Base-by-base conservation (phyloP, 108 stramenopile genomes). In the Nannochloropsis oceanica region DNA sequence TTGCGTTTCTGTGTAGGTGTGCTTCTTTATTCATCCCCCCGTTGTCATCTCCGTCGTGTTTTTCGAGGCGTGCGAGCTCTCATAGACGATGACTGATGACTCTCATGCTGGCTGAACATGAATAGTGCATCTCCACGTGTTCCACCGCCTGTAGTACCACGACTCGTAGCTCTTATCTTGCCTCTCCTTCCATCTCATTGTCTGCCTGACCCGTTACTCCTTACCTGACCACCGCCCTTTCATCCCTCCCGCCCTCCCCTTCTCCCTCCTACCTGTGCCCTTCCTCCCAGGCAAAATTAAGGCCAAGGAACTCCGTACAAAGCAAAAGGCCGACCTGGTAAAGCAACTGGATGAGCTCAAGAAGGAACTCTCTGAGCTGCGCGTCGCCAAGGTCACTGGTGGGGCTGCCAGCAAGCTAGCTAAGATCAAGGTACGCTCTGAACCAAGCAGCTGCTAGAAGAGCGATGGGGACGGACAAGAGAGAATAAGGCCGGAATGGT, bases 381-480 rank as follows among this genome's bases (percentile, higher is more conserved):
- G 95, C 85, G 97, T 98, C 26, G 97, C 97, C 86, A 95, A 99
- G 93, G 97, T 99, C 27, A 98, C 97, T 25, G 96, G 96, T 83
- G 96, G 97, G 43, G 97, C 98, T 22, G 96, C 96, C 26, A 94
- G 95, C 83, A 99, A 99, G 93, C 95, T 99, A 87, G 96, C 97
- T 87, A 99, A 99, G 94, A 99, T 99, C 94, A 94, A 95, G 90
- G 92, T 89, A 12, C 13, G 50, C 12, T 13, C 50, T 18, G n/a
- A n/a, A n/a, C n/a, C n/a, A n/a, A n/a, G n/a, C 18, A 73, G 73
- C 22, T 73, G 73, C 73, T 20, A 5, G 1, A 24, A 20, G 73
- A 24, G 22, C 5, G 22, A n/a, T 73, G 73, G 22, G n/a, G n/a
- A 2, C 7, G 22, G 73, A 20, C 0, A 73, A 2, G 73, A 24